Base-by-base conservation (phyloP, 2,329 filamentous ascomycete genomes). In the Venturia asperata region DNA sequence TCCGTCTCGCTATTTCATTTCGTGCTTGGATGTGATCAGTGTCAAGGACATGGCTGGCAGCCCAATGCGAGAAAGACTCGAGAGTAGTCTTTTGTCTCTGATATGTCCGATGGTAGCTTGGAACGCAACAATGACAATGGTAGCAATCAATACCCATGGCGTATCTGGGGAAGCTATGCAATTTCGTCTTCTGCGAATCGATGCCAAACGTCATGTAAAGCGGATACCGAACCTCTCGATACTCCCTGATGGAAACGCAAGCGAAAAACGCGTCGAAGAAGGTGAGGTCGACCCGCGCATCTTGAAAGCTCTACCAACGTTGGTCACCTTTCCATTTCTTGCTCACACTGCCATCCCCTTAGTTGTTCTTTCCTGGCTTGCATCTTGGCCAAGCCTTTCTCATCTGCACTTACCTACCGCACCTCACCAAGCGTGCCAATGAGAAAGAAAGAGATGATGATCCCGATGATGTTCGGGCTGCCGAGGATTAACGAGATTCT, bases 241-340 rank as follows among this genome's bases (percentile, higher is more conserved):
- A 21, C 43, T n/a, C 21, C 43, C 43, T n/a, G 19, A 21, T 47
- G n/a, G 43, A n/a, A n/a, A 47, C 43, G n/a, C 43, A 47, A 47
- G 43, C 43, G n/a, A 47, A 47, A n/a, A 47, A 47, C 19, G 43
- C 21, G 43, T 47, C 21, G n/a, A 47, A n/a, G 43, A 47, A 47
- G 6, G 7, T 47, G 43, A 47, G 21, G n/a, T 47, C n/a, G 43
- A 47, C 43, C 43, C 21, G 43, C 43, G 43, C 19, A 19, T 47
- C 43, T 11, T 21, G n/a, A n/a, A 47, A 47, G 43, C 43, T 21
- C 43, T 47, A 17, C 43, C 43, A 47, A 19, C n/a, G 21, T 21
- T 47, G 43, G 43, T 47, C 43, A 17, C 43, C n/a, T n/a, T 47
- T 47, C 43, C 43, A 47, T n/a, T 21, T 47, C 43, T 47, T 47